Base-by-base conservation (phyloP, 768 basidiomycete genomes). In the Sarcodon aspratus region DNA sequence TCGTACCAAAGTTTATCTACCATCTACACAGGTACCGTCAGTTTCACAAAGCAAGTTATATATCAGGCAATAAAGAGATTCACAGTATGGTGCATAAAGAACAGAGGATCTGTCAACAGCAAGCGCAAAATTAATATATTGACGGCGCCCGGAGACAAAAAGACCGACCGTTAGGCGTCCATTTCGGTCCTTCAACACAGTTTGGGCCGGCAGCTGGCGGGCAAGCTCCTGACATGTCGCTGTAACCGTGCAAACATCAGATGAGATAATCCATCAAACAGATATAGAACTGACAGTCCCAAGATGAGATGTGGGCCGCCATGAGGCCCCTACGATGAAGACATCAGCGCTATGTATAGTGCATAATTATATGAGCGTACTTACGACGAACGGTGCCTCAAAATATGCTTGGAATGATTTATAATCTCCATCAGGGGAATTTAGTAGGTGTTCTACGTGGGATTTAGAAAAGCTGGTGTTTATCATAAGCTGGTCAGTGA, bases 1-100 rank as follows among this genome's bases (percentile, higher is more conserved):
- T 66, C 61, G 45, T 44, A 65, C 66, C 67, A 68, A n/a, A 67
- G 48, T 48, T 65, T 65, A 53, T 67, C 67, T 40, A 68, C 54
- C 65, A 66, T 66, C 61, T 61, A 48, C 33, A 17, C 42, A 8
- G n/a, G n/a, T 13, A 10, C 12, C 7, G 35, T 53, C 18, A 49
- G 33, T 27, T 27, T 12, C 32, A n/a, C n/a, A n/a, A n/a, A n/a
- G n/a, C n/a, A 27, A 27, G 21, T 3, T 27, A 27, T 27, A 27
- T 27, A 27, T 27, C 21, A 21, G 31, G 40, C 7, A 42, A 17
- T n/a, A 48, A 36, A 15, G 35, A 34, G 32, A 9, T 60, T 46
- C 45, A 67, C 66, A 1, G 59, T 61, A 48, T 67, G 66, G 55
- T 67, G 64, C 40, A 66, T 36, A 54, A 54, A 68, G 54, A 68